phyloP scores from a whole-genome alignment of 345 rosid genomes.

The Salix exigua region DNA sequence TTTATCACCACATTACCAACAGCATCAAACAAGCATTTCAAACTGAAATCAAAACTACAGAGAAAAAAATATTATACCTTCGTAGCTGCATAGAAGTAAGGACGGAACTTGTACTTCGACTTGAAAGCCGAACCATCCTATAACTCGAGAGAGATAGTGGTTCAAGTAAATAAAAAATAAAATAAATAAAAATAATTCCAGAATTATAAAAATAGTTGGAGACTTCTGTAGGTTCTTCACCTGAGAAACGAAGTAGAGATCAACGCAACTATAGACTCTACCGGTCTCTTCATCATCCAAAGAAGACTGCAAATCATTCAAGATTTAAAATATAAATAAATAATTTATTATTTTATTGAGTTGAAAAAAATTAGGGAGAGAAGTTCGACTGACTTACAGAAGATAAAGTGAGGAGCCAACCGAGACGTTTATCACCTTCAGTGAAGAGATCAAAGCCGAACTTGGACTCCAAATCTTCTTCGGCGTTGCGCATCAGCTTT shows the following conservation, averaged over 20 bases:
- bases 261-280: slow-evolving; percentile 65
- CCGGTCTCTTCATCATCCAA: slow-evolving; percentile 66
- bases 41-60: background rate
- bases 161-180: background rate
- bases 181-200: background rate
- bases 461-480: slow-evolving; percentile 83
- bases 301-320: slow-evolving; percentile 60
- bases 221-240: slow-evolving; percentile 26
- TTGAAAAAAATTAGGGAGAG: background rate
- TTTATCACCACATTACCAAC: background rate
- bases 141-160: background rate
- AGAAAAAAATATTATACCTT: slow-evolving; percentile 40
- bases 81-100: slow-evolving; percentile 80
- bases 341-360: no score
- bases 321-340: background rate
- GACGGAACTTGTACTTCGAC: slow-evolving; percentile 83
- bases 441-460: slow-evolving; percentile 82
- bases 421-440: slow-evolving; percentile 89
- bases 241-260: slow-evolving; percentile 90
- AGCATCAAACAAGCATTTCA: background rate
- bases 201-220: background rate
- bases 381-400: slow-evolving; percentile 45
- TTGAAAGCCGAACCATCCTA: slow-evolving; percentile 89
- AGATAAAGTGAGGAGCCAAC: slow-evolving; percentile 83
- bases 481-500: slow-evolving; percentile 61